phyloP scores from a whole-genome alignment of 805 yeast species.

The Crinitomyces ghanaensis region DNA sequence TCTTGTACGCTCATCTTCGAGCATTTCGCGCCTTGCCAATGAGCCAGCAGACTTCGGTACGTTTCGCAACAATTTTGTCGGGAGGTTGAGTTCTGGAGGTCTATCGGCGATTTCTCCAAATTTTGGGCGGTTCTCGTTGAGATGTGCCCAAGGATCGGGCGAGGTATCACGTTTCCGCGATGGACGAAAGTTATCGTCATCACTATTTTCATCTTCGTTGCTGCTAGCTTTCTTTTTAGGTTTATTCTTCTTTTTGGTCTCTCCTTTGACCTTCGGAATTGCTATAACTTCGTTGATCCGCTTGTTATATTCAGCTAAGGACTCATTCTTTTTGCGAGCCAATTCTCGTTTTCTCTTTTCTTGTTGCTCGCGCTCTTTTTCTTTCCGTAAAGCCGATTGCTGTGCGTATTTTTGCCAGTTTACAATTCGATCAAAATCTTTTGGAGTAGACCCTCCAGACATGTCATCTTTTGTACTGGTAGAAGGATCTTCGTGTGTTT shows the following conservation, averaged over 20 bases:
- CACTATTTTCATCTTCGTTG: conserved; percentile 13
- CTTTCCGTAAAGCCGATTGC: neutral
- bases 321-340: conserved; percentile 2
- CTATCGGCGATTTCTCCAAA: conserved; percentile 33
- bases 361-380: conserved; percentile 4
- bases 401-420: conserved; percentile 9
- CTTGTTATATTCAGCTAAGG: conserved; percentile 1
- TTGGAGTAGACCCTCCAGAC: conserved; percentile 26
- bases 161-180: conserved; percentile 22
- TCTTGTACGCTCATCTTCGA: conserved; percentile 28
- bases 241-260: conserved; percentile 12
- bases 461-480: conserved; percentile 6
- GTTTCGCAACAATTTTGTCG: conserved; percentile 22
- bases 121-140: conserved; percentile 26
- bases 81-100: conserved; percentile 29
- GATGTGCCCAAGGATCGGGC: conserved; percentile 33
- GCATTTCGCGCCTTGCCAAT: conserved; percentile 26
- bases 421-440: conserved; percentile 24
- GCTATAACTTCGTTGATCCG: neutral
- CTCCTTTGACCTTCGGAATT: conserved; percentile 11
- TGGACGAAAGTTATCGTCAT: conserved; percentile 6
- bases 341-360: conserved; percentile 2
- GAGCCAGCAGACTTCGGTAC: conserved; percentile 33
- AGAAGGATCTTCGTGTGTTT: neutral
- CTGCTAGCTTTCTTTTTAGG: conserved; percentile 20